These are phyloP conservation scores for Kodamaea ohmeri DNA, from an alignment of 1,139 yeast species.

Conservation along the genomic window DNA sequence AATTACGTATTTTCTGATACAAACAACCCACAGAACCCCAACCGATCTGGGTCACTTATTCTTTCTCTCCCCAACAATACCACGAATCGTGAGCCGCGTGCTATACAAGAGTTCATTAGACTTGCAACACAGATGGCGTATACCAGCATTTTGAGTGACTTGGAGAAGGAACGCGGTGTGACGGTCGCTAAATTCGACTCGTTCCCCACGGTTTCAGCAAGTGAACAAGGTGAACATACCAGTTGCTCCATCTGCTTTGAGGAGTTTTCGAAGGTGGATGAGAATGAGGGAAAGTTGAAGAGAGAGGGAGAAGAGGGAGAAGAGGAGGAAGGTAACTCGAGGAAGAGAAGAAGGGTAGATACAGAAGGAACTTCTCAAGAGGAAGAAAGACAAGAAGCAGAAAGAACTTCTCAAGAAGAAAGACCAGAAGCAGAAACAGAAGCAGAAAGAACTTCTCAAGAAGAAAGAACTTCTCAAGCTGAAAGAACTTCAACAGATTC, in stretches of 20 bases:
- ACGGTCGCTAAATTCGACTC: constrained; percentile 50
- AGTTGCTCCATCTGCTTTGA: constrained; percentile 73
- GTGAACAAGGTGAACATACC: constrained; percentile 22
- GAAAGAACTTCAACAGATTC: not conserved
- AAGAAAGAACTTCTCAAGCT: constrained; percentile 1
- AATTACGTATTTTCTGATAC: constrained; percentile 47
- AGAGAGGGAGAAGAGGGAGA: constrained; percentile 15
- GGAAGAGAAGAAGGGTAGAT: constrained; percentile 20
- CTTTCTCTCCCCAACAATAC: constrained; percentile 65
- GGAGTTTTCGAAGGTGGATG: constrained; percentile 29
- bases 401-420: too few species aligned
- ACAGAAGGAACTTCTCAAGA: constrained; percentile 10
- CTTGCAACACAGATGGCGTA: constrained; percentile 71
- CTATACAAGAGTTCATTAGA: constrained; percentile 55
- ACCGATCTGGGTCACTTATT: constrained; percentile 53
- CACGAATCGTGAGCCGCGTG: constrained; percentile 51
- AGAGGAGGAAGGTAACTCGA: constrained; percentile 16
- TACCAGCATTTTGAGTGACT: constrained; percentile 51
- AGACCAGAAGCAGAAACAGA: too few species aligned
- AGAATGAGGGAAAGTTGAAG: constrained; percentile 12
- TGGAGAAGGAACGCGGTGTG: constrained; percentile 47
- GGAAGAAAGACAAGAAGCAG: not conserved
- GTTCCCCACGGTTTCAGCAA: constrained; percentile 35
- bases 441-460: constrained; percentile 10
- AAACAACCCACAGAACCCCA: constrained; percentile 39